Evolutionary conservation across 176 grass and related monocot species (phyloP), one percentile per base, ranked within the genome.

Genomic region (Pharus latifolius): DNA sequence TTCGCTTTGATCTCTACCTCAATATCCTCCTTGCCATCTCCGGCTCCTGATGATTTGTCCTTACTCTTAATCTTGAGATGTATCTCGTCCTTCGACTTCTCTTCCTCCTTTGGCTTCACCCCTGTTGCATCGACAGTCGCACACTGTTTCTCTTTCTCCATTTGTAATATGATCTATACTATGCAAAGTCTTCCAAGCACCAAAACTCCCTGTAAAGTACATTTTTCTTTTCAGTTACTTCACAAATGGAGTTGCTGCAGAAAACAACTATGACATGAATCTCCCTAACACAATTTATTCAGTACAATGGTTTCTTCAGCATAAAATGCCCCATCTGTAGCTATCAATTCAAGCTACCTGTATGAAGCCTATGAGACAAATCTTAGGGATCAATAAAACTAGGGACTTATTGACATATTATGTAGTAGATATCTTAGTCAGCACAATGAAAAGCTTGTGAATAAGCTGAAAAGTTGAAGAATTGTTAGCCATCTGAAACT

Each of bases 51-150:
- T 27, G 69, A 60, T 43, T 88, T 83, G 56, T 88, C 78, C 66
- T 69, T 85, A 56, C 64, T 72, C 78, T 89, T 92, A 19, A 96
- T 27, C 78, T 92, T 89, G 13, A 92, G 67, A 65, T 92, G 79
- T 65, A 96, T 45, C 41, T 80, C 76, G 10, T 86, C 80, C 30
- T 87, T 83, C 3, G 60, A 71, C 22, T 77, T 62, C 42, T 82
- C 55, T 71, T 62, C 85, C 63, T 85, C 85, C 27, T 70, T 78
- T 8, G 61, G 27, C 54, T 78, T 66, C 11, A 28, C 46, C 68
- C 17, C 28, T 18, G 56, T 34, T 25, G 40, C 23, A 4, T 73
- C 69, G 23, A 43, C 63, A 20, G 49, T 17, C 20, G 24, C 6
- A 5, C 11, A 47, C 22, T 82, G 65, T 29, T 37, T 78, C 22